Evolutionary conservation across 1,284 basidiomycete species (phyloP).

Genomic region (Leucoagaricus sp.): DNA sequence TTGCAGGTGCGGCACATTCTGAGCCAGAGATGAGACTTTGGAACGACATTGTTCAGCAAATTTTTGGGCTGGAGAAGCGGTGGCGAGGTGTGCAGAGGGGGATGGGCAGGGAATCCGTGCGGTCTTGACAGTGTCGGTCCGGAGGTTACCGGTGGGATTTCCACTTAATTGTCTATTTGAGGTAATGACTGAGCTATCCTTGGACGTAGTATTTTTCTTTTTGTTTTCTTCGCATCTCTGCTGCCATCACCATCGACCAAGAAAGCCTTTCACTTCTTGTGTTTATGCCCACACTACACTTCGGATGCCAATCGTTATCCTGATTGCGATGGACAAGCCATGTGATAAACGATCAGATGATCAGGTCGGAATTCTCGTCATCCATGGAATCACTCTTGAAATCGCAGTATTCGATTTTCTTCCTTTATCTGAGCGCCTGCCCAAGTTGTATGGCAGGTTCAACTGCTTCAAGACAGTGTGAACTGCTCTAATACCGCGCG

Average conservation of each 20-base stretch:
- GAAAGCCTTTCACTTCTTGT: neutral
- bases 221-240: neutral
- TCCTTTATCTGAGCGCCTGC: too few species aligned
- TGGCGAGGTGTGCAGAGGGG: conserved; percentile 3
- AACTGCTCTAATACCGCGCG: too few species aligned
- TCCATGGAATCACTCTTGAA: neutral
- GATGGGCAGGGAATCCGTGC: neutral
- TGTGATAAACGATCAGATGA: neutral
- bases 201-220: neutral
- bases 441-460: too few species aligned
- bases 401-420: neutral
- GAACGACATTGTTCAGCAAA: conserved; percentile 56
- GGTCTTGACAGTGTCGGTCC: conserved; percentile 19
- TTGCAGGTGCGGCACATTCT: conserved; percentile 85
- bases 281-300: too few species aligned
- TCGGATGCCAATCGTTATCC: neutral
- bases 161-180: conserved; percentile 18
- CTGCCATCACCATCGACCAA: neutral
- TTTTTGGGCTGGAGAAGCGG: conserved; percentile 16
- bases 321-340: neutral
- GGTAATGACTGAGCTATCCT: neutral
- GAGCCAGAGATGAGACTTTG: conserved; percentile 86
- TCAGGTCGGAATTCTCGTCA: neutral
- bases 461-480: too few species aligned
- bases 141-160: conserved; percentile 22